Percentiles rank a stretch among this genome's conserved stretches.
phyloP scores from a whole-genome alignment of 2,329 filamentous ascomycete species.

The Aspergillus sojae region DNA sequence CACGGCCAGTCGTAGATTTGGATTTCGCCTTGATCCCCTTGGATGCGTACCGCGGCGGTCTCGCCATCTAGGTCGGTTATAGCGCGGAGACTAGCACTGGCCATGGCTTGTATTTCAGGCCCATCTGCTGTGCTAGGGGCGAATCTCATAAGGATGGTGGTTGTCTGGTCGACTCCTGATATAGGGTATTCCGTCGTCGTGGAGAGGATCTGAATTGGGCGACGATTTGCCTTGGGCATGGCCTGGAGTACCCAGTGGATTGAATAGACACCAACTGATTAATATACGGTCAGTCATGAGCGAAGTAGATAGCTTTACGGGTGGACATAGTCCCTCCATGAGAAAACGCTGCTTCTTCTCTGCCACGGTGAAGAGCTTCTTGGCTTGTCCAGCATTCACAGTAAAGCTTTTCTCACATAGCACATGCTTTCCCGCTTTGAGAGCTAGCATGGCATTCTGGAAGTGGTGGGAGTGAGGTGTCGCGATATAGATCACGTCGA shows the following conservation, averaged over 20 bases:
- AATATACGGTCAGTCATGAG: no score
- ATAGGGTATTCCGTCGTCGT: no score
- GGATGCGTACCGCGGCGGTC: conserved; percentile 2
- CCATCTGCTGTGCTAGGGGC: no score
- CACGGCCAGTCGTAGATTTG: conserved; percentile 3
- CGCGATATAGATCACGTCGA: conserved; percentile 81
- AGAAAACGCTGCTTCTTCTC: conserved; percentile 69
- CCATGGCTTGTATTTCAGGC: no score
- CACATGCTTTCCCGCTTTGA: conserved; percentile 77
- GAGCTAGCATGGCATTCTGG: conserved; percentile 75
- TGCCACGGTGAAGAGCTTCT: conserved; percentile 67
- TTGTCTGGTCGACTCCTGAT: no score
- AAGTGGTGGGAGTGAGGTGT: conserved; percentile 80
- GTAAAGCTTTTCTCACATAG: conserved; percentile 84
- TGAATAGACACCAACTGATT: no score
- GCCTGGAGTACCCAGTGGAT: no score
- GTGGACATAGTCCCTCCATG: conserved; percentile 62
- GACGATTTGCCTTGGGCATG: no score
- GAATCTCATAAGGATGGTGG: no score
- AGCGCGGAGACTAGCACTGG: no score
- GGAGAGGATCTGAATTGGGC: no score
- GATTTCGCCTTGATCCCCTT: conserved; percentile 4
- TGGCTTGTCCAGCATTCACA: conserved; percentile 71
- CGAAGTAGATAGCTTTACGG: no score
- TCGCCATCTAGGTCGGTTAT: not conserved